Evolutionary conservation across 768 basidiomycete species (phyloP).

Genomic region (Suillus lakei): DNA sequence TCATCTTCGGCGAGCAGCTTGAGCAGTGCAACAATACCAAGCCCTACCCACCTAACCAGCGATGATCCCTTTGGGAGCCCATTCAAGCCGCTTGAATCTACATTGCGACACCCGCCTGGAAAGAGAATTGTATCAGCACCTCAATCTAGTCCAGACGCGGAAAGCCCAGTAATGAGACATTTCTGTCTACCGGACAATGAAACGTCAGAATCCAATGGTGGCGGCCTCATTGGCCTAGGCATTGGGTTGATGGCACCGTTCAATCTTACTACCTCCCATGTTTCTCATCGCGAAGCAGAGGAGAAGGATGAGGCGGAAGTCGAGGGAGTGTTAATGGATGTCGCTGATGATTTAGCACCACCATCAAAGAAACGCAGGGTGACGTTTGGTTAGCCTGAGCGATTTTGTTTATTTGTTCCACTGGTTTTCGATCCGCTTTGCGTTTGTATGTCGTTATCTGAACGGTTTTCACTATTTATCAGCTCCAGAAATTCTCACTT

Average conservation of each 20-base stretch:
- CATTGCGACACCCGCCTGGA: conserved; percentile 3
- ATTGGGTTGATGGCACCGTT: conserved; percentile 59
- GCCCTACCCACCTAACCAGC: conserved; percentile 33
- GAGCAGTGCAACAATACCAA: conserved; percentile 15
- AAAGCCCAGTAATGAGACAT: conserved; percentile 57
- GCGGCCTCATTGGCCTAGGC: conserved; percentile 40
- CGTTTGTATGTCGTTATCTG: conserved; percentile 8
- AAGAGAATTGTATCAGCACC: conserved; percentile 20
- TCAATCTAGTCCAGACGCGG: conserved; percentile 36
- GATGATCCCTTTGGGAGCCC: conserved; percentile 54
- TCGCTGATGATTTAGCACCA: conserved; percentile 37
- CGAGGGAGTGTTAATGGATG: conserved; percentile 30
- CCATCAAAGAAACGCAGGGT: conserved; percentile 58
- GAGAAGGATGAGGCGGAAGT: conserved; percentile 41
- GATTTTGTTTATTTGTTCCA: not conserved
- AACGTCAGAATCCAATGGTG: conserved; percentile 36
- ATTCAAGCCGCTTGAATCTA: conserved; percentile 39
- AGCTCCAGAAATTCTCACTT: conserved; percentile 11
- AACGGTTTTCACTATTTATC: conserved; percentile 17
- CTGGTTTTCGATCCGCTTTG: conserved; percentile 8
- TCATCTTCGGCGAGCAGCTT: conserved; percentile 28
- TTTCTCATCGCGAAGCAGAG: conserved; percentile 14
- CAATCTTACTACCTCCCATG: conserved; percentile 40
- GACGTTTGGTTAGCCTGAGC: conserved; percentile 24
- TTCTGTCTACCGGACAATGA: conserved; percentile 24